phyloP scores from a whole-genome alignment of 768 basidiomycete species.

The Thelephora ganbajun region DNA sequence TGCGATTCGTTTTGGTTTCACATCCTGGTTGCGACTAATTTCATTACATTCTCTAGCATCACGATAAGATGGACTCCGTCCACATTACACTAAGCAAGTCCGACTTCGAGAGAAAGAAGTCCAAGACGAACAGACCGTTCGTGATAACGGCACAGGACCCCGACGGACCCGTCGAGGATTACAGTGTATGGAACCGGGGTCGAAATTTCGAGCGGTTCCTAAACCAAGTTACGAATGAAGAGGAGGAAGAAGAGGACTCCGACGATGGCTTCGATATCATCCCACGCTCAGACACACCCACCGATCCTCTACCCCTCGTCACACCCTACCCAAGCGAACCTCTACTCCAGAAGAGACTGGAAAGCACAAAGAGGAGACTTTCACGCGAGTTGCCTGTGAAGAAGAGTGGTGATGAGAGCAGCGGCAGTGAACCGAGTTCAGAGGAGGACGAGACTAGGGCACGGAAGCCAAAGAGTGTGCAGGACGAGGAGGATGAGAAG shows the following conservation, averaged over 20 bases:
- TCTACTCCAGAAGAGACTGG: neutral
- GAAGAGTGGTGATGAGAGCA: too few relatives aligned
- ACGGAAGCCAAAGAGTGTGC: too few relatives aligned
- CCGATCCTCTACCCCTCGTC: neutral
- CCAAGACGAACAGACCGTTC: conserved; percentile 45
- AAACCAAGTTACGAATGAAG: neutral
- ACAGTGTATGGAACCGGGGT: neutral
- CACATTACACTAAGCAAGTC: conserved; percentile 51
- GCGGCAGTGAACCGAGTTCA: too few relatives aligned
- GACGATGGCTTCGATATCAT: neutral
- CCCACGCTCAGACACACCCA: neutral
- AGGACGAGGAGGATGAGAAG: neutral
- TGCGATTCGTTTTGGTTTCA: conserved; percentile 20
- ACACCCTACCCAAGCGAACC: neutral
- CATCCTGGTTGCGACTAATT: neutral
- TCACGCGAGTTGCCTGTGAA: neutral
- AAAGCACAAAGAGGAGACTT: neutral
- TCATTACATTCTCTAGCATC: conserved; percentile 27
- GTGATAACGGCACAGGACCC: conserved; percentile 35
- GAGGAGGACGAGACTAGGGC: too few relatives aligned
- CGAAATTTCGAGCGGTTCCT: neutral
- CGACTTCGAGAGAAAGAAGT: conserved; percentile 37
- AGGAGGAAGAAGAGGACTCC: neutral
- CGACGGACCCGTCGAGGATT: conserved; percentile 5
- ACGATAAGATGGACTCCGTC: conserved; percentile 33